A percentile compares a stretch with the other conserved stretches of the same genome.
Evolutionary conservation across 345 rosid species (phyloP).

Genomic region (Camelina hispida): DNA sequence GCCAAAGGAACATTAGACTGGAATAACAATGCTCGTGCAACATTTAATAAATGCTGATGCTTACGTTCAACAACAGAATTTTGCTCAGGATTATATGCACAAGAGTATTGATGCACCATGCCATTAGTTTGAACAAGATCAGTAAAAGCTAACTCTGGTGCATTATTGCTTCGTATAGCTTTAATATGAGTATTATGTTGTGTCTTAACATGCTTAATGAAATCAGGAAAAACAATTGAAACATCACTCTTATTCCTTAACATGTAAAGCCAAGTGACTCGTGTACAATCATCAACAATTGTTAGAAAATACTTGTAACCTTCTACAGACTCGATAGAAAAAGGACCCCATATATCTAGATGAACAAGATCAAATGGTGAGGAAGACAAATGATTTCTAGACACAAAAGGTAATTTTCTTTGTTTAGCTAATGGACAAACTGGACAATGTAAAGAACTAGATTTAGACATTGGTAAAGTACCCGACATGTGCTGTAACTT

Average conservation of each 20-base stretch:
- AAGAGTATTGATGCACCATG: too few relatives aligned
- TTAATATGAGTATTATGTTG: background rate
- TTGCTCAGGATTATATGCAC: too few relatives aligned
- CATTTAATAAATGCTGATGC: too few relatives aligned
- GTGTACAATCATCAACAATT: background rate
- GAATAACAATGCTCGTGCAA: too few relatives aligned
- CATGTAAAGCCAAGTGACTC: background rate
- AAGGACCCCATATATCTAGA: background rate
- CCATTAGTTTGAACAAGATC: accelerated
- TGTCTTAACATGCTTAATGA: background rate
- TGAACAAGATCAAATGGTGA: background rate
- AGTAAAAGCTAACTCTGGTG: background rate
- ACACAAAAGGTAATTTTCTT: background rate
- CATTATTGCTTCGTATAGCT: background rate
- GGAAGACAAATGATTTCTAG: background rate
- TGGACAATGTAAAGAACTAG: background rate
- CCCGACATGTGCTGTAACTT: background rate
- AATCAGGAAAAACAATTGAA: background rate
- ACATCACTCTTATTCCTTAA: background rate
- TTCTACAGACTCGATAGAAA: background rate
- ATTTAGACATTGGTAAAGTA: background rate
- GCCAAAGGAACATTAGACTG: background rate
- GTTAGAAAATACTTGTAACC: background rate
- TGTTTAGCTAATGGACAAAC: background rate
- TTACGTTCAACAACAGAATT: too few relatives aligned